Evolutionary conservation across 2,329 filamentous ascomycete species (phyloP).

Genomic region (Sporothrix variecibatus): DNA sequence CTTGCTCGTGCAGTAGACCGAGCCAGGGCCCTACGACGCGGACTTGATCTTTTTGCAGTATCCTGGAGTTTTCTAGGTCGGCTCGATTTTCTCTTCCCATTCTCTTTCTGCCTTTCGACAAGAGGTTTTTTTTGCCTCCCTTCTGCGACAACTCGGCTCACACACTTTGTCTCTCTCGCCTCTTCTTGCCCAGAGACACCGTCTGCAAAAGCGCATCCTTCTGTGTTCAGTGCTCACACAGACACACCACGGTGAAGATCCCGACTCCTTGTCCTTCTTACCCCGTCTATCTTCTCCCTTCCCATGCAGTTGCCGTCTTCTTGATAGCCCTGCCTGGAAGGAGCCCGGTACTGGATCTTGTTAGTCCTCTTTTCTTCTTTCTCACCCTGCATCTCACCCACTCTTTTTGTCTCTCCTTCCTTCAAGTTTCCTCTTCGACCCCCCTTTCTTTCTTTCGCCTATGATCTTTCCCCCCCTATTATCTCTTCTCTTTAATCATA

Average conservation of each 20-base stretch:
- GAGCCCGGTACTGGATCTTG: background rate
- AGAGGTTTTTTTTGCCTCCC: background rate
- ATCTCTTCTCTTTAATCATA: background rate
- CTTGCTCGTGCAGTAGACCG: background rate
- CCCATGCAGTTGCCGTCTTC: slow-evolving; percentile 13
- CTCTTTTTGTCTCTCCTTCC: background rate
- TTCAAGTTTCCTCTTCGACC: slow-evolving; percentile 12
- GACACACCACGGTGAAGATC: slow-evolving; percentile 14
- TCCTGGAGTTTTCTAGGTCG: background rate
- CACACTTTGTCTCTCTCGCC: background rate
- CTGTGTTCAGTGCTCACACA: background rate
- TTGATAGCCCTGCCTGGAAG: slow-evolving; percentile 17
- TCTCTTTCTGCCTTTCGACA: background rate
- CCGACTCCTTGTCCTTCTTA: slow-evolving; percentile 4
- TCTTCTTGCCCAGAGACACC: background rate
- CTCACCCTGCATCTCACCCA: slow-evolving; percentile 15
- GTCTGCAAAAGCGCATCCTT: background rate
- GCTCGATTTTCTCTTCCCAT: background rate
- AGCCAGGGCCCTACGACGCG: background rate
- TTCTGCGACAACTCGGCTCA: background rate
- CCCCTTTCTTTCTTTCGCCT: background rate
- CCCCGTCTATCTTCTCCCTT: slow-evolving; percentile 11
- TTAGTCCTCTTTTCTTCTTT: slow-evolving; percentile 14
- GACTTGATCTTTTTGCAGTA: background rate
- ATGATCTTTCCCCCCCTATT: background rate